Evolutionary conservation across 179 eudicot genomes (phyloP), one percentile per base, ranked within the genome.

Genomic region (Silene vulgaris): DNA sequence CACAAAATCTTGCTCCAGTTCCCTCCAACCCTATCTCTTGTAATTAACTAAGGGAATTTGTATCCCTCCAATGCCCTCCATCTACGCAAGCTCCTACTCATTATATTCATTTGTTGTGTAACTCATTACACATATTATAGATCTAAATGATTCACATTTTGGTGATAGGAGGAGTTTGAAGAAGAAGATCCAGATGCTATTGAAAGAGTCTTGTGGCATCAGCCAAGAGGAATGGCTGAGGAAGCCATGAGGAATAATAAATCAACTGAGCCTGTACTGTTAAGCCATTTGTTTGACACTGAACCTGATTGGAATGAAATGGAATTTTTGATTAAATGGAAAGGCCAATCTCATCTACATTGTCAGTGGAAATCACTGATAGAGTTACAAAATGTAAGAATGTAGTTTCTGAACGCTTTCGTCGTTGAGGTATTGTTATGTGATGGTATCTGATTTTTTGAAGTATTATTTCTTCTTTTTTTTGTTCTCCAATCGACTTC

Each of bases 191-290:
- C 86, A 43, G 97, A 96, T 72, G 80, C 88, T 0, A 93, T 93
- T 83, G 99, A 96, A 80, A 93, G 86, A 85, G 97, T 96, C 57
- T 82, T 90, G 77, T 96, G 97, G 97, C 99, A 96, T 88, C 99
- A 96, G 78, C 92, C 93, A 23, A 90, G 79, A 86, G 99, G 99
- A 75, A 90, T 84, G 82, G 97, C 98, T 64, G 99, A 93, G 81
- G 99, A 96, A 84, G 98, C 99, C 65, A 74, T 65, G 73, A 86
- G 82, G 79, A 85, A 83, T 80, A 88, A 88, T 43, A 93, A 78
- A 78, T 88, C 97, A 71, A 84, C 88, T 8, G 92, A 91, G 23
- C 97, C 98, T 21, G 81, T 87, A 75, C 79, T 96, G 78, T 71
- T 90, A 78, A 89, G 90, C 81, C 87, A 93, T 78, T 86, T 93